Evolutionary conservation across 2,329 filamentous ascomycete species (phyloP).

Genomic region (Venturia effusa): DNA sequence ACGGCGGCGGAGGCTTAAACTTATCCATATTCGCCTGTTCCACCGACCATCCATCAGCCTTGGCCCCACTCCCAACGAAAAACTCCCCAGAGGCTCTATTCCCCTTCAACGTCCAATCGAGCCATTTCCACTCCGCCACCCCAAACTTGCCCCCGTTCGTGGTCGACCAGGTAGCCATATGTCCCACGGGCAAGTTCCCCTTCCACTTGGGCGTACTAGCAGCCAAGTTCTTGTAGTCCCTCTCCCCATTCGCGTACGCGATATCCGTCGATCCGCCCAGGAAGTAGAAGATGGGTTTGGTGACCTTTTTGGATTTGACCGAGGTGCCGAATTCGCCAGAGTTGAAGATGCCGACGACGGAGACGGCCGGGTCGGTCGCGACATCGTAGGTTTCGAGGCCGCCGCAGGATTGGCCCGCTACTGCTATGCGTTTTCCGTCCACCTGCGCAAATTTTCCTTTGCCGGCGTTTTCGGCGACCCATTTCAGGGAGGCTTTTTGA

Average conservation of each 20-base stretch:
- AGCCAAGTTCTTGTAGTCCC: constrained; percentile 9
- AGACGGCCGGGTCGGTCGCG: constrained; percentile 5
- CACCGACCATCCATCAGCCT: constrained; percentile 8
- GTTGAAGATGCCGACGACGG: constrained; percentile 10
- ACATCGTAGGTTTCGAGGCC: constrained; percentile 10
- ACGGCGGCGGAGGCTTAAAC: neutral
- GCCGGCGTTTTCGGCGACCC: constrained; percentile 7
- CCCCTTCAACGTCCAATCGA: constrained; percentile 4
- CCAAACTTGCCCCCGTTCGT: constrained; percentile 10
- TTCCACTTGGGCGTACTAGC: constrained; percentile 3
- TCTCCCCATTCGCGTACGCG: constrained; percentile 11
- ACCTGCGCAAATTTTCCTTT: constrained; percentile 9
- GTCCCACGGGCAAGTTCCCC: constrained; percentile 10
- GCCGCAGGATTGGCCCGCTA: constrained; percentile 9
- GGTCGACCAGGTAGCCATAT: constrained; percentile 9
- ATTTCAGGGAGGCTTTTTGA: neutral
- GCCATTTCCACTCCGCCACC: constrained; percentile 5
- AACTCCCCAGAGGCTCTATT: neutral
- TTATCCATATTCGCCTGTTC: constrained; percentile 8
- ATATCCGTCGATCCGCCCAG: constrained; percentile 9
- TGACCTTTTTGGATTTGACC: neutral
- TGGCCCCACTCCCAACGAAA: neutral
- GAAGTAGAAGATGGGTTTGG: constrained; percentile 10
- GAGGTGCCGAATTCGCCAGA: constrained; percentile 8
- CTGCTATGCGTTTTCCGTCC: constrained; percentile 6